Evolutionary conservation across 495 filamentous ascomycete genomes (phyloP), one percentile per base, ranked within the genome.

Genomic region (Echria macrotheca): DNA sequence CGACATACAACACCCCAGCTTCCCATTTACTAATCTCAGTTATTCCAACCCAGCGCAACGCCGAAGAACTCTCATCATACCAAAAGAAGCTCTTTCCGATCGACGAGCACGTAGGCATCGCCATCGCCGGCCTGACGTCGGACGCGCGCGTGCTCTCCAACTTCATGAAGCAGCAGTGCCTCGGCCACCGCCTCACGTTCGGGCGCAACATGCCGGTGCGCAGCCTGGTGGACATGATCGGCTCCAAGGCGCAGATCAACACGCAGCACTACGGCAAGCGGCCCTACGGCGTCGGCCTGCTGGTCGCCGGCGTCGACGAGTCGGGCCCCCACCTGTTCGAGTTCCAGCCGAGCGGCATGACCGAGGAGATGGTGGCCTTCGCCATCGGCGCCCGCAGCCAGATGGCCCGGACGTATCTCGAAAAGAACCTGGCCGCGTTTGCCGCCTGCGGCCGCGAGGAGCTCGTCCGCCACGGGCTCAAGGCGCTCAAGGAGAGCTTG

Each of bases 121-220:
- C 91, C 58, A 91, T 98, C 65, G 93, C 93, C 59, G 93, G 93
- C 53, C 87, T 98, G 50, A 91, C 94, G 47, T 96, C 93, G 54
- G 93, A 98, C 73, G 94, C 93, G 66, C 91, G 93, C 58, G 93
- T 98, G 61, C 90, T 98, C 60, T 96, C 91, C 75, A 97, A 97
- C 81, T 97, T 95, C 79, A 96, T 98, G 93, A 96, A 96, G 75
- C 89, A 95, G 71, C 93, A 97, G 72, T 94, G 87, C 43, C 89
- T 98, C 58, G 86, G 88, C 64, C 89, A 89, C 49, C 89, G 89
- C 62, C 86, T 98, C 62, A 94, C 90, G 48, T 97, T 95, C 78
- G 90, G 84, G 70, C 91, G 93, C 41, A 81, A 89, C 48, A 90
- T 98, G 59, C 87, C 86, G 12, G 73, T 97, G 64, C 81, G 88